Percentiles rank a stretch among this genome's conserved stretches.
phyloP scores from a whole-genome alignment of 257 asterid species.

The Agastache rugosa region DNA sequence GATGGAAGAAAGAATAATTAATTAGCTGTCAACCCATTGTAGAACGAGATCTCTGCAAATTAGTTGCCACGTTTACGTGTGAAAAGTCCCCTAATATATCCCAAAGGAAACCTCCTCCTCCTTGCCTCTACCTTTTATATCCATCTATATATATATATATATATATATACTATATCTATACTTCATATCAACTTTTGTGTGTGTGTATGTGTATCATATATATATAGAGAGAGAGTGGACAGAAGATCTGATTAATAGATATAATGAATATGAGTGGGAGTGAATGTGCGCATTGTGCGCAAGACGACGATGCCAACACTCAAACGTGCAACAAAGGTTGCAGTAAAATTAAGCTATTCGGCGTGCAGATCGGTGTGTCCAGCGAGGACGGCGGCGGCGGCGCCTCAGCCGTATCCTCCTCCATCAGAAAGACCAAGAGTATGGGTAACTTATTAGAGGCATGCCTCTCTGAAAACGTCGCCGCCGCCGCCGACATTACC shows the following conservation, averaged over 20 bases:
- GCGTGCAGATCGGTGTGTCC: conserved; percentile 49
- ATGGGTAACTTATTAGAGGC: conserved; percentile 37
- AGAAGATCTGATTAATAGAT: background rate
- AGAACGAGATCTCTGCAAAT: background rate
- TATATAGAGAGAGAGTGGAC: conserved; percentile 2
- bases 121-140: conserved; percentile 23
- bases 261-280: background rate
- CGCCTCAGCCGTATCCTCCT: background rate
- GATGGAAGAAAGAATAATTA: background rate
- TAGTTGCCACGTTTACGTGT: background rate
- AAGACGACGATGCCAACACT: no score
- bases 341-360: conserved; percentile 55
- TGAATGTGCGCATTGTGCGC: conserved; percentile 39
- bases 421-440: conserved; percentile 57
- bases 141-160: background rate
- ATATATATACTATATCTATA: background rate
- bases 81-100: background rate
- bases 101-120: conserved; percentile 30
- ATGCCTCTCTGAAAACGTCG: no score
- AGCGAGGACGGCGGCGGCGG: conserved; percentile 9
- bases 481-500: conserved; percentile 11
- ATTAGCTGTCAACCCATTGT: background rate
- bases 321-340: conserved; percentile 38
- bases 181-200: background rate
- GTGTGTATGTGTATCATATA: background rate